A percentile compares a stretch with the other conserved stretches of the same genome.
Conservation (phyloP, 176 grass and related monocot genomes). For the Carex parvula region DNA sequence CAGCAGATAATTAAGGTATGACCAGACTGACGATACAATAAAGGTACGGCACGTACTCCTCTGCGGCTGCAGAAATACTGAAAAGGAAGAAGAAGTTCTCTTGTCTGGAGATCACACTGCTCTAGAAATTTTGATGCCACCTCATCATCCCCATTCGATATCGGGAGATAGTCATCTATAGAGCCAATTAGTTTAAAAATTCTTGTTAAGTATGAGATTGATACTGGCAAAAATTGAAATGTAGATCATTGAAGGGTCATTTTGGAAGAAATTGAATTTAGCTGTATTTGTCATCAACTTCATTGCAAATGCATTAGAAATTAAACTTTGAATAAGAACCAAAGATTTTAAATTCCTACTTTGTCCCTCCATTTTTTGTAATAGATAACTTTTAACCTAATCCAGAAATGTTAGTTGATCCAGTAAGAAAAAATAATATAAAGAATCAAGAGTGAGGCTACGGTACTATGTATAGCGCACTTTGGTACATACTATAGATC, state of each 20-base stretch:
- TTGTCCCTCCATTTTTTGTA: not conserved
- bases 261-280: not conserved
- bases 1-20: not conserved
- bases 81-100: conserved; percentile 69
- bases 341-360: not conserved
- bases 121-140: conserved; percentile 29
- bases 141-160: conserved; percentile 50
- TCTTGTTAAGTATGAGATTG: not conserved
- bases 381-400: not conserved
- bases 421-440: no score
- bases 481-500: no score
- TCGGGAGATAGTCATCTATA: conserved; percentile 54
- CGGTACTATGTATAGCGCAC: no score
- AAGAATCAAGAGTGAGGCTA: no score
- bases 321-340: not conserved
- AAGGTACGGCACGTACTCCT: conserved; percentile 40
- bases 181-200: not conserved
- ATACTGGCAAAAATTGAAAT: not conserved
- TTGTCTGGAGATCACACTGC: conserved; percentile 52
- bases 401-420: not conserved
- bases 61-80: conserved; percentile 71
- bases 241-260: not conserved
- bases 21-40: not conserved
- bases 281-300: not conserved
- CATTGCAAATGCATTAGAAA: not conserved